A percentile compares a stretch with the other conserved stretches of the same genome.
Evolutionary conservation across 2,329 filamentous ascomycete species (phyloP).

Genomic region (Fusarium proliferatum): DNA sequence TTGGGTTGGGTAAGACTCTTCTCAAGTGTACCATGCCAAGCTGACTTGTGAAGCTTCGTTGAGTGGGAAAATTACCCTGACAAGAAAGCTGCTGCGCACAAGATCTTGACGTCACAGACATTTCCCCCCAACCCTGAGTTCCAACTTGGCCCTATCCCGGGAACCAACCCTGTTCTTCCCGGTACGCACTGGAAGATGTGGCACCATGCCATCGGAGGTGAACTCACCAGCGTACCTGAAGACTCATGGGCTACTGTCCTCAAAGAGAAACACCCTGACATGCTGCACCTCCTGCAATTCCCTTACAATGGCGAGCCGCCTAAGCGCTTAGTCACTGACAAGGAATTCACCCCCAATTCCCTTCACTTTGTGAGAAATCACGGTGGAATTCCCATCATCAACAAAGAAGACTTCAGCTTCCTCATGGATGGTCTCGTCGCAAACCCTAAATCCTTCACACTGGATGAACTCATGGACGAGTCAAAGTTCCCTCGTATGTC

Average conservation of each 20-base stretch:
- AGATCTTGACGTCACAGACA: constrained; percentile 53
- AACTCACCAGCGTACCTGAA: constrained; percentile 60
- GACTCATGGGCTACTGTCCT: constrained; percentile 68
- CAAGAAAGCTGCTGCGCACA: constrained; percentile 69
- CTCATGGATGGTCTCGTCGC: constrained; percentile 70
- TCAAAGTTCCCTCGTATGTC: constrained; percentile 67
- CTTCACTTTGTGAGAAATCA: constrained; percentile 77
- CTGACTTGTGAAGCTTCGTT: constrained; percentile 60
- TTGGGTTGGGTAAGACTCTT: constrained; percentile 46
- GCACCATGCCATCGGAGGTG: constrained; percentile 60
- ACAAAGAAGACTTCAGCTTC: constrained; percentile 64
- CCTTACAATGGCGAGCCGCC: constrained; percentile 74
- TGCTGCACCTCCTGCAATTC: constrained; percentile 71
- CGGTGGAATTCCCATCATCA: constrained; percentile 75
- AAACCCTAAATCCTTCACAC: constrained; percentile 64
- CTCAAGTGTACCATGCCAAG: background rate
- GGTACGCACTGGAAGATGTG: constrained; percentile 69
- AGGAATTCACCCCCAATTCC: constrained; percentile 69
- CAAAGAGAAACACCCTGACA: constrained; percentile 68
- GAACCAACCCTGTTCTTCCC: constrained; percentile 67
- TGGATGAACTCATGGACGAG: constrained; percentile 71
- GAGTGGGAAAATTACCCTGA: constrained; percentile 78
- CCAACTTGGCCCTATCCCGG: constrained; percentile 65
- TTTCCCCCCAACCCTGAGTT: constrained; percentile 61
- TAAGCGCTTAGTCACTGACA: constrained; percentile 64